Percentiles rank a stretch among this genome's conserved stretches.
phyloP scores from a whole-genome alignment of 352 stramenopile species.

The Globisporangium sylvaticum region DNA sequence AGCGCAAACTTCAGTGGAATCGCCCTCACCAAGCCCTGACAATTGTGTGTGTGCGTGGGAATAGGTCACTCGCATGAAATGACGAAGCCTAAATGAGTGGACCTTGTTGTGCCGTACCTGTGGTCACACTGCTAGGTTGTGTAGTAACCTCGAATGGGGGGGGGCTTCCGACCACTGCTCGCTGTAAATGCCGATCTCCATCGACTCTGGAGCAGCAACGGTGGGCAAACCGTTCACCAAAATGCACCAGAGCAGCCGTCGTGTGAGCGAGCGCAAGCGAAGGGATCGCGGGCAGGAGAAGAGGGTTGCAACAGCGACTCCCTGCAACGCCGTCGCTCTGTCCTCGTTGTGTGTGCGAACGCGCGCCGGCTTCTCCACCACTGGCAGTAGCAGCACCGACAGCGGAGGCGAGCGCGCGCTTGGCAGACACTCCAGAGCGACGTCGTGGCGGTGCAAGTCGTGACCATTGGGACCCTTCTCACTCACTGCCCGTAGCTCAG shows the following conservation, averaged over 20 bases:
- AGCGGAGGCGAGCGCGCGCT: neutral
- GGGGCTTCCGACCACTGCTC: neutral
- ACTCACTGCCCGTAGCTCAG: neutral
- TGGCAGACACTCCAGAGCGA: neutral
- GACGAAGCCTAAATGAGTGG: neutral
- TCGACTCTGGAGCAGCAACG: slow-evolving; percentile 5
- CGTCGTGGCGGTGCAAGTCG: neutral
- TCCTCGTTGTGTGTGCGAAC: neutral
- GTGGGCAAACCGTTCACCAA: neutral
- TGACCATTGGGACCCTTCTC: slow-evolving; percentile 6
- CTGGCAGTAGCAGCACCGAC: neutral
- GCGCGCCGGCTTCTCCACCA: neutral
- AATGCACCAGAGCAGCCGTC: neutral
- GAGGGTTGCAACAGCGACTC: slow-evolving; percentile 1
- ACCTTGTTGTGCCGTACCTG: neutral
- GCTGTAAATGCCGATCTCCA: neutral
- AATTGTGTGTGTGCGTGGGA: neutral
- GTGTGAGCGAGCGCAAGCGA: neutral
- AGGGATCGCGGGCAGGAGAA: neutral
- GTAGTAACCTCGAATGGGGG: neutral
- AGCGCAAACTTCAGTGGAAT: no score
- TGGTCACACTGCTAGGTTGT: neutral
- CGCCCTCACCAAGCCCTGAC: no score
- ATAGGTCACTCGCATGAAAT: neutral
- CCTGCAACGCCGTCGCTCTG: slow-evolving; percentile 1